These are phyloP conservation scores for Ophiostoma montium DNA, from an alignment of 2,329 filamentous ascomycete genomes.

Conservation along the genomic window DNA sequence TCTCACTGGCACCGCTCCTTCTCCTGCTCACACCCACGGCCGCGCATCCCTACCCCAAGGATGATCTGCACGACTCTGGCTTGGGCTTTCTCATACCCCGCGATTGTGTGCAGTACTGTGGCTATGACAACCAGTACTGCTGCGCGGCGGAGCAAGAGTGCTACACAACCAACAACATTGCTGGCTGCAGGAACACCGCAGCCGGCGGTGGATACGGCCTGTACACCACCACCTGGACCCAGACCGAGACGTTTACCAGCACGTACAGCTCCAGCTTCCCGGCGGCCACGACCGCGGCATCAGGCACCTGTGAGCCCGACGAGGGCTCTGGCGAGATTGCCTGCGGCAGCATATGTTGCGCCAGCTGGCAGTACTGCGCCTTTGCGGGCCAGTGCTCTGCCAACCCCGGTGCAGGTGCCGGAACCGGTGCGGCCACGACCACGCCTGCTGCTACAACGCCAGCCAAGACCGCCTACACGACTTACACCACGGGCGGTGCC, in stretches of 20 bases:
- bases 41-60: constrained; percentile 36
- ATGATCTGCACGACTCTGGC: constrained; percentile 33
- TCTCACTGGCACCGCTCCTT: constrained; percentile 2
- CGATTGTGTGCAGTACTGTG: constrained; percentile 39
- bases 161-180: constrained; percentile 35
- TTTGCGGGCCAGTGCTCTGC: constrained; percentile 41
- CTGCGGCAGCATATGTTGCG: constrained; percentile 59
- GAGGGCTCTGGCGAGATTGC: constrained; percentile 38
- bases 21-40: constrained; percentile 15
- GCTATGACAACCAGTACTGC: constrained; percentile 40
- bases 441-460: not conserved
- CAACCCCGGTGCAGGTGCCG: constrained; percentile 25
- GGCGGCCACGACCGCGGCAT: constrained; percentile 23
- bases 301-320: constrained; percentile 34
- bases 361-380: constrained; percentile 53
- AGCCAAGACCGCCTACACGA: constrained; percentile 5
- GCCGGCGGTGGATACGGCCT: constrained; percentile 19
- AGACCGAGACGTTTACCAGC: constrained; percentile 45
- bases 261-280: constrained; percentile 37
- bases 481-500: constrained; percentile 25
- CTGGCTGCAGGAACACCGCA: constrained; percentile 31
- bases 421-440: constrained; percentile 15
- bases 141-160: constrained; percentile 35
- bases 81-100: constrained; percentile 36
- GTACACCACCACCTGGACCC: constrained; percentile 46